Percentiles rank a stretch among this genome's conserved stretches.
These are phyloP conservation scores for Penicillium nordicum DNA, from an alignment of 2,329 filamentous ascomycete genomes.

Conservation along the genomic window DNA sequence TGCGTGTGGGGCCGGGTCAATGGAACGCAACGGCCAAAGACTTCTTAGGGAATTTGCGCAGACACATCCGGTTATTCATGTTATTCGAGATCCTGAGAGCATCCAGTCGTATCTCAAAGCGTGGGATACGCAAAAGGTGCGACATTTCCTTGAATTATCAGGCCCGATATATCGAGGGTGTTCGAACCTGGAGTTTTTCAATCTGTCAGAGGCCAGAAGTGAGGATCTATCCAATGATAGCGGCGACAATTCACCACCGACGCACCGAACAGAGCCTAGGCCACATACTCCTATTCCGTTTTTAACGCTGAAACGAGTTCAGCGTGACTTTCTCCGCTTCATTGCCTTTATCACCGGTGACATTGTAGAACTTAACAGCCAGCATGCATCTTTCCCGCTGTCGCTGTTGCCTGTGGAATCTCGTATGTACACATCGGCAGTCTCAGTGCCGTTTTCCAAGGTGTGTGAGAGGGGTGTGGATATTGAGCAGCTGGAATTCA, in stretches of 20 bases:
- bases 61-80: conserved; percentile 67
- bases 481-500: conserved; percentile 63
- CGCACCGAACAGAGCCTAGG: conserved; percentile 35
- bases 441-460: conserved; percentile 59
- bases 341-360: conserved; percentile 56
- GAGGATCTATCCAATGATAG: conserved; percentile 24
- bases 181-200: conserved; percentile 74
- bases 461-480: conserved; percentile 55
- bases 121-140: conserved; percentile 55
- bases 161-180: conserved; percentile 59
- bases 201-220: conserved; percentile 58
- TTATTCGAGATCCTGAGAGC: conserved; percentile 62
- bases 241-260: conserved; percentile 25
- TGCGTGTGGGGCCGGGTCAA: conserved; percentile 66
- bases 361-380: conserved; percentile 28
- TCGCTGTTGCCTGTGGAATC: conserved; percentile 59
- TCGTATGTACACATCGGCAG: conserved; percentile 64
- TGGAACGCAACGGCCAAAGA: conserved; percentile 61
- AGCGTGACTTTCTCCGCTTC: conserved; percentile 68
- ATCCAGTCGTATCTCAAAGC: conserved; percentile 62
- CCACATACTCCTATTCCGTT: conserved; percentile 54
- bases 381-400: conserved; percentile 56
- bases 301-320: conserved; percentile 64
- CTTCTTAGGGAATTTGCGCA: conserved; percentile 61
- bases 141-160: conserved; percentile 54